A percentile compares a stretch with the other conserved stretches of the same genome.
These are phyloP conservation scores for Cymbopogon flexuosus DNA, from an alignment of 202 grass and related monocot species.

Conservation along the genomic window DNA sequence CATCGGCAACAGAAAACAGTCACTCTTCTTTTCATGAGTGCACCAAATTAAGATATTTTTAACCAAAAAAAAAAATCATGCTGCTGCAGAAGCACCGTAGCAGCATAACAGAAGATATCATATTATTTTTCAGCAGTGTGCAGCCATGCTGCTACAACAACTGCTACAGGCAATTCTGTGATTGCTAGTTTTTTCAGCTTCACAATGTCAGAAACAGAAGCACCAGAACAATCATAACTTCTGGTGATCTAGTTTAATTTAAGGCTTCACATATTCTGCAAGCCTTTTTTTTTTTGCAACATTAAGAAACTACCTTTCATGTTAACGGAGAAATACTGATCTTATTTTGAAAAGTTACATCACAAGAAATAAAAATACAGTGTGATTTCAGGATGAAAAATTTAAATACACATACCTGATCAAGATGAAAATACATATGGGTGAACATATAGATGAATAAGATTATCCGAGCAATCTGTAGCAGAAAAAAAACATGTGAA, in stretches of 20 bases:
- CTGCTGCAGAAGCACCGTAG: neutral
- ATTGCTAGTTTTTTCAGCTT: neutral
- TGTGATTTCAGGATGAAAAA: neutral
- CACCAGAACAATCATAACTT: neutral
- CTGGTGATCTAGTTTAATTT: neutral
- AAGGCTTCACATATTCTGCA: neutral
- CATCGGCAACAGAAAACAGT: neutral
- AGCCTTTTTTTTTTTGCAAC: neutral
- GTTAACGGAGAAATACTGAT: neutral
- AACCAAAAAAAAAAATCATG: neutral
- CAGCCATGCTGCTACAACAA: neutral
- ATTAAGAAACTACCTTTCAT: neutral
- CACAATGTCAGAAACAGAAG: neutral
- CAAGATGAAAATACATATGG: constrained; percentile 67
- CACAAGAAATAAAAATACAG: neutral
- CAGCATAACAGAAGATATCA: neutral
- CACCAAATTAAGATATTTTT: neutral
- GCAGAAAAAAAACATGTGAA: neutral
- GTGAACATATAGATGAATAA: constrained; percentile 70
- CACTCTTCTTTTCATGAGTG: neutral
- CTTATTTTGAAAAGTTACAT: neutral
- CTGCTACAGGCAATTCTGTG: neutral
- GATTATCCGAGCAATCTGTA: constrained; percentile 72
- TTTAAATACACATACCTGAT: constrained; percentile 51
- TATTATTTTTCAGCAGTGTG: neutral